These are phyloP conservation scores for Fusarium burgessii DNA, from an alignment of 2,329 filamentous ascomycete genomes.

Conservation along the genomic window DNA sequence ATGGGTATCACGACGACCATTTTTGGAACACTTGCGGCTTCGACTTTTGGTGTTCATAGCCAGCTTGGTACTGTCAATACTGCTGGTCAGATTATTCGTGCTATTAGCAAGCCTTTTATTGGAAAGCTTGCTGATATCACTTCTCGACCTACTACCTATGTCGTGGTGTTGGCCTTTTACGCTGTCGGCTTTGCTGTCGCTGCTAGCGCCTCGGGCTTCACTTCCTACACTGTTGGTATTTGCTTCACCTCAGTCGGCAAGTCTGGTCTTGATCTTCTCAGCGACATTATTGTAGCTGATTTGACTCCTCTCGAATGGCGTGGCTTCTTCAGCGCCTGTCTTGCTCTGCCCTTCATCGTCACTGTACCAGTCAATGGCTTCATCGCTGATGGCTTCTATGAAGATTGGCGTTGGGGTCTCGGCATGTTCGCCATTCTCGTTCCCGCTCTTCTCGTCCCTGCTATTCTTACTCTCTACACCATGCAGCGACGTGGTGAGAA, in stretches of 20 bases:
- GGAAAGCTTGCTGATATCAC: constrained; percentile 55
- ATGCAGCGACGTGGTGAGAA: constrained; percentile 70
- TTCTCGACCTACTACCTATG: constrained; percentile 55
- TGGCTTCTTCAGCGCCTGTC: constrained; percentile 50
- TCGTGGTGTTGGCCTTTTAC: constrained; percentile 55
- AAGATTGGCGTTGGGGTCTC: constrained; percentile 71
- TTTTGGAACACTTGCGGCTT: constrained; percentile 51
- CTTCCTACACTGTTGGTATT: constrained; percentile 52
- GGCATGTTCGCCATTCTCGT: constrained; percentile 72
- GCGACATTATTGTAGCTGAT: constrained; percentile 54
- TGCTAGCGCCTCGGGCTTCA: constrained; percentile 49
- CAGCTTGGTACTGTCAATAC: constrained; percentile 50
- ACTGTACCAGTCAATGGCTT: constrained; percentile 57
- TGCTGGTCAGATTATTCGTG: constrained; percentile 52
- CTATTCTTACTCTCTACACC: constrained; percentile 65
- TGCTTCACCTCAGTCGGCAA: constrained; percentile 54
- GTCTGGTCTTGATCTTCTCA: constrained; percentile 53
- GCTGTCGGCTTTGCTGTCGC: constrained; percentile 51
- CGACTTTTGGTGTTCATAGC: constrained; percentile 51
- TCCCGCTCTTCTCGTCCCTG: constrained; percentile 67
- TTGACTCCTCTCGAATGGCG: constrained; percentile 54
- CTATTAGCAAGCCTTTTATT: constrained; percentile 55
- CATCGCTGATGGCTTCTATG: constrained; percentile 55
- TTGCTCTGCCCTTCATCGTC: constrained; percentile 50
- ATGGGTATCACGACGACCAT: constrained; percentile 52